Conservation (phyloP, 2,329 filamentous ascomycete genomes). For the Penicillium olsonii region DNA sequence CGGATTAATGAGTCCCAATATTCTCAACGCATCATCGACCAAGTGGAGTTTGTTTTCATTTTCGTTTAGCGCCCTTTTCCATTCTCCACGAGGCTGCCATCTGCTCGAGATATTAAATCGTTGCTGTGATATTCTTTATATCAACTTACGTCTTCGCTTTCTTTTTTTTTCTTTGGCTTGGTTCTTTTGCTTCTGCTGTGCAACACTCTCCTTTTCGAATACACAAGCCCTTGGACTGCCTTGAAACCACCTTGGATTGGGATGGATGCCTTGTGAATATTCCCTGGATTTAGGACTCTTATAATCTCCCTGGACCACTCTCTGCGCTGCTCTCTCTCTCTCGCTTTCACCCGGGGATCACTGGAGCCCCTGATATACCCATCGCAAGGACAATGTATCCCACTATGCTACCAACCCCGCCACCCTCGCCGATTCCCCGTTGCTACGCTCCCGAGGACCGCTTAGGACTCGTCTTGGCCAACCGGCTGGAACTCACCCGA, state of each 20-base stretch:
- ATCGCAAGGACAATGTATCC: slow-evolving; percentile 42
- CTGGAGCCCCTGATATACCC: background rate
- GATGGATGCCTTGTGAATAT: slow-evolving; percentile 25
- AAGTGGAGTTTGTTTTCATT: slow-evolving; percentile 13
- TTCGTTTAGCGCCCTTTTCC: slow-evolving; percentile 15
- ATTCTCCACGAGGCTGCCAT: slow-evolving; percentile 31
- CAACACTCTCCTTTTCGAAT: slow-evolving; percentile 12
- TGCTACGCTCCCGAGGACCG: slow-evolving; percentile 76
- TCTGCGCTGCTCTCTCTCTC: slow-evolving; percentile 13
- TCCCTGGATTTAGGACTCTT: slow-evolving; percentile 11
- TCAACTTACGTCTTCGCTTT: slow-evolving; percentile 2
- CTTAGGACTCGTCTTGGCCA: slow-evolving; percentile 79
- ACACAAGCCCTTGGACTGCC: slow-evolving; percentile 9
- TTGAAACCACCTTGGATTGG: slow-evolving; percentile 13
- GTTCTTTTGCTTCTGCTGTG: slow-evolving; percentile 3
- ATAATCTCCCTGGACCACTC: slow-evolving; percentile 14
- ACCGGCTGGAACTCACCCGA: slow-evolving; percentile 77
- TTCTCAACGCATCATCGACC: slow-evolving; percentile 13
- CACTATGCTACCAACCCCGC: slow-evolving; percentile 49
- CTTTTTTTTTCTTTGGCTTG: slow-evolving; percentile 5
- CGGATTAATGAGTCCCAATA: background rate
- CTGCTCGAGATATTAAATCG: slow-evolving; percentile 43
- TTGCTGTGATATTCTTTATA: slow-evolving; percentile 15
- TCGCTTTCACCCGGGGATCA: background rate
- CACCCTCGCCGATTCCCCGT: slow-evolving; percentile 46